Conservation (phyloP, 352 stramenopile genomes). For the Phytophthora brassicae region DNA sequence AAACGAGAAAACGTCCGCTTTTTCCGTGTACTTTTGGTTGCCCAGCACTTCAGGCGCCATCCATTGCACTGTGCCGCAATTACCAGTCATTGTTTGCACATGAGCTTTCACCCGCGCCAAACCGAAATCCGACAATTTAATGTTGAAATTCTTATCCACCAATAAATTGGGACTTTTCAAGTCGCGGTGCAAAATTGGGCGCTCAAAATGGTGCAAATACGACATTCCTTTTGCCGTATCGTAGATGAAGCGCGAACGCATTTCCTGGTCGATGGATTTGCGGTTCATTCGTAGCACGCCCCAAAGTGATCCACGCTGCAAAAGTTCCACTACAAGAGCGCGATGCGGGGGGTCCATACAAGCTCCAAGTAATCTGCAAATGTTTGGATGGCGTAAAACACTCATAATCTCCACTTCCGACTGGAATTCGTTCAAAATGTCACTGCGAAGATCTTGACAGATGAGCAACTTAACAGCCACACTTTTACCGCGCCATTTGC, state of each 20-base stretch:
- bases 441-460: constrained; percentile 60
- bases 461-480: constrained; percentile 73
- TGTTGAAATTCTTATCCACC: constrained; percentile 82
- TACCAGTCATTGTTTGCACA: constrained; percentile 86
- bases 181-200: constrained; percentile 83
- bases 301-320: constrained; percentile 91
- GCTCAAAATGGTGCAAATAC: constrained; percentile 84
- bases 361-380: constrained; percentile 94
- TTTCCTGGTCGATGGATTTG: constrained; percentile 54
- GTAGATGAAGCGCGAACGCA: constrained; percentile 66
- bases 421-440: constrained; percentile 70
- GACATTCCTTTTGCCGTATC: constrained; percentile 83
- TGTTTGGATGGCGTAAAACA: constrained; percentile 93
- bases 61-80: constrained; percentile 78
- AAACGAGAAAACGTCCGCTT: constrained; percentile 90
- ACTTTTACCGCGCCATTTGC: constrained; percentile 64
- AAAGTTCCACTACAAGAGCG: constrained; percentile 93
- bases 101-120: constrained; percentile 79
- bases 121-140: constrained; percentile 88
- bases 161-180: constrained; percentile 86
- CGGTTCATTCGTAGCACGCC: constrained; percentile 83
- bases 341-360: constrained; percentile 93
- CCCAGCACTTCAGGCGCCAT: constrained; percentile 79
- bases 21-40: constrained; percentile 90
- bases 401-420: constrained; percentile 79